A percentile compares a stretch with the other conserved stretches of the same genome.
phyloP scores from a whole-genome alignment of 2,329 filamentous ascomycete genomes.

The Neurospora sp. region DNA sequence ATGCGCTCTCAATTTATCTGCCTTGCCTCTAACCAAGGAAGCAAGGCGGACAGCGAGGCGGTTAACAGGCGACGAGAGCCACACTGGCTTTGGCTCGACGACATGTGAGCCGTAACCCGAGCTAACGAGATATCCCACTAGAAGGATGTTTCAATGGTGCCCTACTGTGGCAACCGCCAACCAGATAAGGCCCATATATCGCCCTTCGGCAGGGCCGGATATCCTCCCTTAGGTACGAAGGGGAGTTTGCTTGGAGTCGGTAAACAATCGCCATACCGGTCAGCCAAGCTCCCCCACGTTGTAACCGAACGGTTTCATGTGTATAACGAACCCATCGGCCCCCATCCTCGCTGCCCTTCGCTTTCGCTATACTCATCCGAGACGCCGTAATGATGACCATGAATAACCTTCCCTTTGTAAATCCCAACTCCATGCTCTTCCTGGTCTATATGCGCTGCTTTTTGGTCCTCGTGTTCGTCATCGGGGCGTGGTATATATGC shows the following conservation, averaged over 20 bases:
- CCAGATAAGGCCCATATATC: not conserved
- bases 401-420: not conserved
- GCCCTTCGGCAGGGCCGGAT: not conserved
- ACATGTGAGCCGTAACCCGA: not conserved
- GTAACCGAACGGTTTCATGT: not conserved
- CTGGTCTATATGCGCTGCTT: not conserved
- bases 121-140: not conserved
- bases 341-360: not conserved
- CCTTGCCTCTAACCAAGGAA: not conserved
- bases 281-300: not conserved
- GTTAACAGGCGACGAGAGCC: not conserved
- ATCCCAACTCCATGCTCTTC: not conserved
- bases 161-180: not conserved
- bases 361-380: not conserved
- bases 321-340: not conserved
- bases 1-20: not conserved
- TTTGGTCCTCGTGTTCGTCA: not conserved
- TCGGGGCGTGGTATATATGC: not conserved
- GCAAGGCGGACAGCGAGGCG: not conserved
- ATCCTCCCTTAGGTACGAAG: not conserved
- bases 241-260: not conserved
- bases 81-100: not conserved
- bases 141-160: not conserved
- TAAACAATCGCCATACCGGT: not conserved
- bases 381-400: not conserved